Evolutionary conservation across 1,284 basidiomycete genomes (phyloP).

Genomic region (Boletus semigastroideus): DNA sequence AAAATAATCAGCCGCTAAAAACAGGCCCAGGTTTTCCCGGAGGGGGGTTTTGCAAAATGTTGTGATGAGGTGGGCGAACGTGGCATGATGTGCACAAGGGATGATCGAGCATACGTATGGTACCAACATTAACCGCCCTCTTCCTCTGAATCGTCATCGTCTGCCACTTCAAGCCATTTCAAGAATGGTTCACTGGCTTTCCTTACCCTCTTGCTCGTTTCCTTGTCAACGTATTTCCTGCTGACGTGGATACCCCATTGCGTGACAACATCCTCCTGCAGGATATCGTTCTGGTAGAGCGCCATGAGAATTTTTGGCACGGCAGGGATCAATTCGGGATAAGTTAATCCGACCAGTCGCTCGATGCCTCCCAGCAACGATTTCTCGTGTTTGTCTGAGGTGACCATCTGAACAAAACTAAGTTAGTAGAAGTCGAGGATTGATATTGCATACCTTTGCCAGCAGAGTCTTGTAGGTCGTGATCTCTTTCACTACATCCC

Average conservation of each 20-base stretch:
- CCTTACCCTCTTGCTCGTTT: conserved; percentile 92
- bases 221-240: conserved; percentile 98
- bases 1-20: no score
- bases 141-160: conserved; percentile 40
- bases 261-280: conserved; percentile 89
- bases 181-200: conserved; percentile 96
- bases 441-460: conserved; percentile 59
- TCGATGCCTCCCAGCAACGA: conserved; percentile 89
- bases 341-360: conserved; percentile 70
- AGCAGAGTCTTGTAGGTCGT: conserved; percentile 75
- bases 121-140: conserved; percentile 6
- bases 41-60: no score
- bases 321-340: conserved; percentile 63
- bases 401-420: conserved; percentile 53
- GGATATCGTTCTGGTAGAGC: conserved; percentile 89
- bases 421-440: conserved; percentile 8
- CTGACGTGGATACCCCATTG: conserved; percentile 98
- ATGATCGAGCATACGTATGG: not conserved
- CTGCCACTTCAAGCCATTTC: conserved; percentile 68
- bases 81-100: no score
- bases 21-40: no score
- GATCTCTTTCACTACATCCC: conserved; percentile 75
- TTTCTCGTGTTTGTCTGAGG: conserved; percentile 95
- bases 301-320: conserved; percentile 95
- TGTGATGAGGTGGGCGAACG: no score